Base-by-base conservation (phyloP, 1,139 yeast genomes). In the Geotrichum fermentans region DNA sequence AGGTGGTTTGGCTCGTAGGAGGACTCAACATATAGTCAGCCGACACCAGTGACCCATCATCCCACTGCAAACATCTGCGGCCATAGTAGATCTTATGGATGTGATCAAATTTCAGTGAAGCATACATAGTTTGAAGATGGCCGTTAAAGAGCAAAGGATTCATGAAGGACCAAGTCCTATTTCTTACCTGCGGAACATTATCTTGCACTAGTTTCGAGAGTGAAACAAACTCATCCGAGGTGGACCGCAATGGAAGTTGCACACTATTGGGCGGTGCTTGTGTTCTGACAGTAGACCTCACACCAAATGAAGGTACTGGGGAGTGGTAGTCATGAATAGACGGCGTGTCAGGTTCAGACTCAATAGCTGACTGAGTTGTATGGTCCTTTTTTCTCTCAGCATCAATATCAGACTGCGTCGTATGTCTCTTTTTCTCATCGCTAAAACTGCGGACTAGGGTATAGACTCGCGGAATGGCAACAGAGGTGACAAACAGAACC, bases 141-240 rank as follows among this genome's bases (percentile, higher is more conserved):
- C 96, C 96, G 56, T 79, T 83, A 64, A 82, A 82, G 34, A 83
- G 67, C 4, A 73, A 65, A 5, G 94, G 92, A 53, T 78, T 75
- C 49, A 47, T 37, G 26, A 40, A 21, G n/a, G 40, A 18, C 36
- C 39, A 51, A 2, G 53, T 58, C 5, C 72, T 71, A 43, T 75
- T 62, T n/a, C 62, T 59, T 40, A 79, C 67, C 14, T 68, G 73
- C 1, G 81, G 79, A 1, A 78, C 71, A 40, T 62, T 55, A 2
- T 68, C 57, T 36, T 66, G 60, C 8, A 79, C 68, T 20, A 81
- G 69, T 33, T 73, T 66, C 33, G 65, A 58, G 24, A 73, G 63
- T 5, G 73, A 61, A 20, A 70, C 64, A 14, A 65, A 45, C 29
- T 51, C 32, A 53, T 6, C 28, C 8, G 28, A 6, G 6, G 28